A percentile compares a stretch with the other conserved stretches of the same genome.
Evolutionary conservation across 2,329 filamentous ascomycete species (phyloP).

Genomic region (Talaromyces islandicus): DNA sequence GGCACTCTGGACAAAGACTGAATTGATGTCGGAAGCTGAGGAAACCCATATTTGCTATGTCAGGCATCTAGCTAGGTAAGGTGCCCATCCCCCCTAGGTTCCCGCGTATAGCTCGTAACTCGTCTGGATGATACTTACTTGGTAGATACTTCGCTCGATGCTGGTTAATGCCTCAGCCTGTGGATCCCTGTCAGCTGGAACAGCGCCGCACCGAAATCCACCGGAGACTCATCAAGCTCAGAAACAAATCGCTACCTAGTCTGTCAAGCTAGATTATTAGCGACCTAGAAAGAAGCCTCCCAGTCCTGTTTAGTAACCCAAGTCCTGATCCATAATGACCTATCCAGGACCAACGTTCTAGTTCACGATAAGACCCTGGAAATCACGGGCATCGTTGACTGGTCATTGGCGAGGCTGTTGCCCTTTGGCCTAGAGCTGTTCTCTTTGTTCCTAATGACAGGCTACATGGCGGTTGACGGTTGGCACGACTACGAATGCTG

Average conservation of each 20-base stretch:
- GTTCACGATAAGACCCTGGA: not conserved
- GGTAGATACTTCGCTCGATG: not conserved
- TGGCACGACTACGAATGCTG: not conserved
- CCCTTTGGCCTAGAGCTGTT: not conserved
- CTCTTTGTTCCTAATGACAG: not conserved
- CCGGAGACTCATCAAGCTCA: not conserved
- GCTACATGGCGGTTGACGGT: not conserved
- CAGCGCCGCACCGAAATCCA: not conserved
- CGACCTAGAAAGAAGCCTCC: not conserved
- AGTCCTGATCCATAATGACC: not conserved
- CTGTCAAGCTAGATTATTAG: not conserved
- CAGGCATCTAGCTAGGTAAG: slow-evolving; percentile 3
- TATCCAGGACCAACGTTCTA: not conserved
- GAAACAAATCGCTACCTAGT: not conserved
- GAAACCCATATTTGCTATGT: not conserved
- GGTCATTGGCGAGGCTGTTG: not conserved
- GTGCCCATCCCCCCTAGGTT: no score
- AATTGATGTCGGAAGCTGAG: not conserved
- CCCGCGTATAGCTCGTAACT: no score
- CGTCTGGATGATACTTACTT: no score
- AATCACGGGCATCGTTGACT: not conserved
- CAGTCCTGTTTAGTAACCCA: not conserved
- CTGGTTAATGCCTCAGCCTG: not conserved
- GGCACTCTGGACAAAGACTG: not conserved
- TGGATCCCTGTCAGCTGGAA: not conserved